Percentiles rank a stretch among this genome's conserved stretches.
Conservation (phyloP, 2,329 filamentous ascomycete species). For the Aspergillus unguis region DNA sequence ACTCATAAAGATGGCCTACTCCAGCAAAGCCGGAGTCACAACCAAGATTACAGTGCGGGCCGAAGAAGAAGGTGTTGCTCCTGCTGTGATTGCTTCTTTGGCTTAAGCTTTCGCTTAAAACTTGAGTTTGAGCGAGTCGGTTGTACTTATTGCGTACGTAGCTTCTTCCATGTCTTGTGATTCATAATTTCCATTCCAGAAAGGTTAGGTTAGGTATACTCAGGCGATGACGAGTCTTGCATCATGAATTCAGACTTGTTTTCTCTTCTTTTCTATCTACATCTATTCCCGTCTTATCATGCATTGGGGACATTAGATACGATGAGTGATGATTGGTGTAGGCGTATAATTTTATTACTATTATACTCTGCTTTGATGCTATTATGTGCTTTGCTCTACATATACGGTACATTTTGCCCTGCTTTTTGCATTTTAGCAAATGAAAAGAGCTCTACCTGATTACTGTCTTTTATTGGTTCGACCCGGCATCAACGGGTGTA, state of each 20-base stretch:
- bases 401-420: background rate
- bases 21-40: slow-evolving; percentile 86
- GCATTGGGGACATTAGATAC: slow-evolving; percentile 20
- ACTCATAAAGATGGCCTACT: slow-evolving; percentile 88
- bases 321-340: slow-evolving; percentile 20
- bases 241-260: slow-evolving; percentile 23
- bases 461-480: background rate
- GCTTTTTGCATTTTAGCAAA: slow-evolving; percentile 9
- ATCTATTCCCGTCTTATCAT: slow-evolving; percentile 18
- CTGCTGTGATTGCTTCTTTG: slow-evolving; percentile 78
- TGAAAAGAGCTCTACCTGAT: slow-evolving; percentile 2
- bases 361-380: background rate
- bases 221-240: slow-evolving; percentile 18
- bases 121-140: slow-evolving; percentile 3
- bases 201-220: slow-evolving; percentile 6
- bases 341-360: slow-evolving; percentile 14
- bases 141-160: slow-evolving; percentile 14
- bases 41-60: slow-evolving; percentile 91
- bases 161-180: background rate
- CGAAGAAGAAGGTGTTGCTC: slow-evolving; percentile 88
- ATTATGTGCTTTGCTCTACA: too few species aligned
- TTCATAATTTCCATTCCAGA: too few species aligned
- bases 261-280: slow-evolving; percentile 11
- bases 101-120: slow-evolving; percentile 52
- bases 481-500: too few species aligned